A percentile compares a stretch with the other conserved stretches of the same genome.
Conservation (phyloP, 345 rosid species). For the Viola odorata region DNA sequence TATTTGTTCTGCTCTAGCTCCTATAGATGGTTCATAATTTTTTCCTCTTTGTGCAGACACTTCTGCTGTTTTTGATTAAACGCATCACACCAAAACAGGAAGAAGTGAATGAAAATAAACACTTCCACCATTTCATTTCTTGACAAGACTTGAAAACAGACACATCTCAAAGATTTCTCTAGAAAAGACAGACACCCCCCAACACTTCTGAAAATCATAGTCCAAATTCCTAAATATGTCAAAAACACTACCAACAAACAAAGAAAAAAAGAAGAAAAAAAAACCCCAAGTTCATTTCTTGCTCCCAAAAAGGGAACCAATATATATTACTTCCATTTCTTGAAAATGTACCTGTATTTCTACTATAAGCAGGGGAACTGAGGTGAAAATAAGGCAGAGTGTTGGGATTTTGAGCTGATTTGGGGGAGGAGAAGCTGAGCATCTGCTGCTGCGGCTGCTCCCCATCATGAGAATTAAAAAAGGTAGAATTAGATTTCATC, state of each 20-base stretch:
- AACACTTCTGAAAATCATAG: constrained; percentile 14
- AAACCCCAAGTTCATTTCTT: background rate
- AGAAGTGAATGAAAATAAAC: background rate
- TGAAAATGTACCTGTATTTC: constrained; percentile 31
- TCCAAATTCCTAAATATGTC: constrained; percentile 5
- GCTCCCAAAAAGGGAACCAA: constrained; percentile 4
- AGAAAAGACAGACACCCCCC: constrained; percentile 30
- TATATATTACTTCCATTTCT: constrained; percentile 11
- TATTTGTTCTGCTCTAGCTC: background rate
- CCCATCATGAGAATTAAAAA: constrained; percentile 29
- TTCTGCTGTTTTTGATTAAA: constrained; percentile 13
- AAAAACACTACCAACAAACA: background rate
- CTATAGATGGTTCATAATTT: background rate
- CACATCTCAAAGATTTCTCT: constrained; percentile 9
- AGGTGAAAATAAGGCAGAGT: constrained; percentile 43
- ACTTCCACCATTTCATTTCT: constrained; percentile 4
- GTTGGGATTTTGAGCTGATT: constrained; percentile 24
- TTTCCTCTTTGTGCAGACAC: constrained; percentile 13
- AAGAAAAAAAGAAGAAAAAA: background rate
- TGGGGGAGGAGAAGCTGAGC: constrained; percentile 57
- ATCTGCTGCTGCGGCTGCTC: constrained; percentile 41
- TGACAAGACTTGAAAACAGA: constrained; percentile 34
- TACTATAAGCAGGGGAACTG: constrained; percentile 33
- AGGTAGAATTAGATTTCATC: constrained; percentile 33
- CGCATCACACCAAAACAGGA: constrained; percentile 20